Evolutionary conservation across 176 grass and related monocot genomes (phyloP).

Genomic region (Urochloa ruziziensis): DNA sequence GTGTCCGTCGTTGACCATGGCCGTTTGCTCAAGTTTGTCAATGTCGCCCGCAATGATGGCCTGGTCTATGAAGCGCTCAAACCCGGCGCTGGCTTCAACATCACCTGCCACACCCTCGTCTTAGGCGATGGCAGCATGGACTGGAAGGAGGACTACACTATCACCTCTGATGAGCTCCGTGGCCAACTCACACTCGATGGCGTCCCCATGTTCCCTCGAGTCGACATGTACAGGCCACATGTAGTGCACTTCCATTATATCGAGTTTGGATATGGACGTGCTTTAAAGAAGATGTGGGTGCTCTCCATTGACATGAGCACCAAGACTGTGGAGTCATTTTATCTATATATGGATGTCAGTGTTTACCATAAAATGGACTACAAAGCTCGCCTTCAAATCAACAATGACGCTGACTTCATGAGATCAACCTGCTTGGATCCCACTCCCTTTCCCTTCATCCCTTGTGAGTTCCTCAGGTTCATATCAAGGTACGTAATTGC

Average conservation of each 20-base stretch:
- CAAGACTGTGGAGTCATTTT: background rate
- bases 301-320: background rate
- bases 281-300: background rate
- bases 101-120: constrained; percentile 12
- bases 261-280: background rate
- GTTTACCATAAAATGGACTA: too few species aligned
- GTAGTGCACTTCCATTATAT: background rate
- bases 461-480: background rate
- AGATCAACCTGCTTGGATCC: background rate
- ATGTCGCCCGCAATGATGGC: background rate
- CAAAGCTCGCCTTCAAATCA: too few species aligned
- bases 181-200: background rate
- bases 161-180: background rate
- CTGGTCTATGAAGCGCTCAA: background rate
- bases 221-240: background rate
- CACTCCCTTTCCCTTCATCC: background rate
- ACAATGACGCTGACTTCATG: background rate
- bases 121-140: too few species aligned
- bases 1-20: background rate
- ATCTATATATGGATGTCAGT: background rate
- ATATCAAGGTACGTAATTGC: background rate
- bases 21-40: background rate
- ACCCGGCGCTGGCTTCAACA: background rate
- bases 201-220: background rate
- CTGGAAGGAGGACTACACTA: background rate